Conservation (phyloP, 768 basidiomycete species). For the Auricularia heimuer region DNA sequence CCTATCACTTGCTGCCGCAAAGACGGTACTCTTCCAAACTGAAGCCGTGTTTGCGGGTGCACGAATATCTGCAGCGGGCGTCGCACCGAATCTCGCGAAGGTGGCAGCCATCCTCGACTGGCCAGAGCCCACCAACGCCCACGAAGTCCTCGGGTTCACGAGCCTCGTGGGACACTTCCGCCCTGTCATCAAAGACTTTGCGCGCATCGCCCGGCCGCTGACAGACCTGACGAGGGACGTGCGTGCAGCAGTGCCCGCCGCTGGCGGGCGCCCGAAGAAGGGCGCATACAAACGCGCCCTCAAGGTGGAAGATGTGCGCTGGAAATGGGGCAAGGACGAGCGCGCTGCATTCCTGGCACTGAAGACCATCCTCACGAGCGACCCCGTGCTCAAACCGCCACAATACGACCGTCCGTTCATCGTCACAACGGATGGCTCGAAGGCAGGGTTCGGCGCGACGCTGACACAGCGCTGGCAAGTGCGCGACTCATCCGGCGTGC, state of each 20-base stretch:
- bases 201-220: constrained; percentile 22
- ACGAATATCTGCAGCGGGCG: constrained; percentile 22
- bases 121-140: constrained; percentile 18
- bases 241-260: constrained; percentile 5
- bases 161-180: constrained; percentile 28
- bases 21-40: constrained; percentile 27
- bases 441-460: constrained; percentile 24
- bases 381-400: constrained; percentile 24
- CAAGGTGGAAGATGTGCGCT: constrained; percentile 10
- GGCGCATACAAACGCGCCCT: constrained; percentile 19
- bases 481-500: constrained; percentile 14
- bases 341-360: constrained; percentile 19
- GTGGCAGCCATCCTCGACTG: constrained; percentile 24
- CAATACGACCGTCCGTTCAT: constrained; percentile 26
- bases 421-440: constrained; percentile 25
- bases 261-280: constrained; percentile 12
- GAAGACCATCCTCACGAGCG: constrained; percentile 22
- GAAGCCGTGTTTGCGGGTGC: constrained; percentile 29
- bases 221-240: constrained; percentile 16
- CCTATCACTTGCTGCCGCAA: constrained; percentile 29
- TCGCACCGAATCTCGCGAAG: constrained; percentile 20
- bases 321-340: constrained; percentile 13
- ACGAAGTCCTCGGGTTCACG: constrained; percentile 24
- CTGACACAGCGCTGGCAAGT: constrained; percentile 19
- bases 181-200: constrained; percentile 25